phyloP scores from a whole-genome alignment of 768 basidiomycete genomes.

The Mycena rebaudengoi region DNA sequence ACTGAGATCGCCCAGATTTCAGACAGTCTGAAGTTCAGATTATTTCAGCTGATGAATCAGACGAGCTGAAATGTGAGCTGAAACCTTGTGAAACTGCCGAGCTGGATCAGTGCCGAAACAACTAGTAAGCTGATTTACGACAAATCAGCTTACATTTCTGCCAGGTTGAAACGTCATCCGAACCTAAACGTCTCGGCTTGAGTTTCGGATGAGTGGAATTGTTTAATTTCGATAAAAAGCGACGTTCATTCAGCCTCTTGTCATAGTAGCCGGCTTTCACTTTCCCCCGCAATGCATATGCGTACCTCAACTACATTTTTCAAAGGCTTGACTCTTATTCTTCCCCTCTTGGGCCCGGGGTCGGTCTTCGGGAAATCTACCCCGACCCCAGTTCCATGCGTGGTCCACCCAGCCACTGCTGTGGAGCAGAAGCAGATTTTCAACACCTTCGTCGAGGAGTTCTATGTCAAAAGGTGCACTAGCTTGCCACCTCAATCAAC shows the following conservation, averaged over 20 bases:
- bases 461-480: constrained; percentile 13
- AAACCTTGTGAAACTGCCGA: no score
- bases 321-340: constrained; percentile 11
- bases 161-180: constrained; percentile 1
- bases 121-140: constrained; percentile 4
- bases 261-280: no score
- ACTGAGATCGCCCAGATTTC: neutral
- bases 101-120: no score
- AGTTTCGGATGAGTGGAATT: neutral
- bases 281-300: constrained; percentile 4
- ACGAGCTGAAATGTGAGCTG: no score
- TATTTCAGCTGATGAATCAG: no score
- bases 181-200: no score
- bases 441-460: constrained; percentile 10
- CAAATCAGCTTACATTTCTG: constrained; percentile 7
- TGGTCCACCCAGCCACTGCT: constrained; percentile 2
- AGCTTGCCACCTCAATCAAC: constrained; percentile 7
- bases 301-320: constrained; percentile 6
- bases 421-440: constrained; percentile 10
- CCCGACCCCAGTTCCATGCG: constrained; percentile 7
- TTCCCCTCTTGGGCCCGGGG: constrained; percentile 7
- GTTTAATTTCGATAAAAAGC: constrained; percentile 8
- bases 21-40: neutral
- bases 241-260: neutral
- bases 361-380: constrained; percentile 1